phyloP scores from a whole-genome alignment of 116 monocot genomes.

The Phalaenopsis hybrid region DNA sequence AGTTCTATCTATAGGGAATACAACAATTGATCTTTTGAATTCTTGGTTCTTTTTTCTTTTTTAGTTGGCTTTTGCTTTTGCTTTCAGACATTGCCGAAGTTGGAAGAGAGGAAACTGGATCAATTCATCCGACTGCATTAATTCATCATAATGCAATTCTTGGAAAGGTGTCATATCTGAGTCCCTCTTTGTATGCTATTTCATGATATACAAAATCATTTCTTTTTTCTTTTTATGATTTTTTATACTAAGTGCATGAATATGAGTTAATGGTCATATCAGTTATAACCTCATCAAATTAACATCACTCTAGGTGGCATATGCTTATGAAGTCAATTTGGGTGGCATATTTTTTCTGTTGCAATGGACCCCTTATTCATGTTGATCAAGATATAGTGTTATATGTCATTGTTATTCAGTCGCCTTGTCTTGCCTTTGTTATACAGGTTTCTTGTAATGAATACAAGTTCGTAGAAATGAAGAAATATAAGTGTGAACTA shows the following conservation, averaged over 20 bases:
- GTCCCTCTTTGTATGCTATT: neutral
- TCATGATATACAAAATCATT: constrained; percentile 1
- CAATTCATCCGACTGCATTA: constrained; percentile 46
- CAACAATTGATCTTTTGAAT: neutral
- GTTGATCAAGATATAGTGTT: no score
- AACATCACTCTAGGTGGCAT: no score
- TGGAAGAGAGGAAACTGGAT: constrained; percentile 4
- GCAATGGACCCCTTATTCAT: no score
- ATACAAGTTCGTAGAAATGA: no score
- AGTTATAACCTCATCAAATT: no score
- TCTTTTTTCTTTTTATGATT: neutral
- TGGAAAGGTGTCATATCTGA: constrained; percentile 40
- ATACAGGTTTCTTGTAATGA: no score
- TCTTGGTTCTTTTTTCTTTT: neutral
- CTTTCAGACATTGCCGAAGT: constrained; percentile 8
- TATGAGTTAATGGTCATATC: no score
- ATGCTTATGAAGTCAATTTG: no score
- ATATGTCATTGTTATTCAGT: no score
- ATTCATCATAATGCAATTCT: constrained; percentile 57
- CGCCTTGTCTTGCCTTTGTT: no score
- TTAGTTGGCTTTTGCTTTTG: neutral
- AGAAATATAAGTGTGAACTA: no score
- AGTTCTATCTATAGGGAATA: neutral
- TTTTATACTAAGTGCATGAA: neutral
- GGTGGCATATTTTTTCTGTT: no score